These are phyloP conservation scores for Pichia insulana DNA, from an alignment of 805 yeast genomes.

Conservation along the genomic window DNA sequence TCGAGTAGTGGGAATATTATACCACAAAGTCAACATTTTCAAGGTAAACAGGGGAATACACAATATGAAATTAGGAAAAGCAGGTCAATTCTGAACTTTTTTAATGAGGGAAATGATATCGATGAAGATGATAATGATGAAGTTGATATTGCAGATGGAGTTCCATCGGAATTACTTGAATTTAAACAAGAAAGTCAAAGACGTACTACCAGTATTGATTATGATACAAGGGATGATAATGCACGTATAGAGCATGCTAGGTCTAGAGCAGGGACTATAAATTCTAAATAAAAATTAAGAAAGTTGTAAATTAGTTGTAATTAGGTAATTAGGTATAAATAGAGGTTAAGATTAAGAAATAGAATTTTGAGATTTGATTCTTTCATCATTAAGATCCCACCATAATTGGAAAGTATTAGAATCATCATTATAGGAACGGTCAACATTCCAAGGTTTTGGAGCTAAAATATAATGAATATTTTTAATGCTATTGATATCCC, in stretches of 20 bases:
- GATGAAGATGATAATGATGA: not conserved
- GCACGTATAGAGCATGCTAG: not conserved
- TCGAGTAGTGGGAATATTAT: conserved; percentile 8
- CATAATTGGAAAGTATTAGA: conserved; percentile 42
- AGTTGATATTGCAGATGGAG: conserved; percentile 1
- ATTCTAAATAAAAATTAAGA: not conserved
- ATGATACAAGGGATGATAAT: conserved; percentile 1
- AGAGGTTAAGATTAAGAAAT: not conserved
- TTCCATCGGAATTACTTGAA: not conserved
- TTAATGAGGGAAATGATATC: not conserved
- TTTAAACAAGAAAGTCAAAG: not conserved
- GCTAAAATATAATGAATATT: conserved; percentile 48
- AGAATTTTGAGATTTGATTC: conserved; percentile 14
- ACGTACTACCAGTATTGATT: not conserved
- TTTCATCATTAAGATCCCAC: conserved; percentile 38
- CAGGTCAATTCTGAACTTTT: not conserved
- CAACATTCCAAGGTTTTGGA: conserved; percentile 55
- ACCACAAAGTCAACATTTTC: conserved; percentile 12
- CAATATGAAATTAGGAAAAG: conserved; percentile 7
- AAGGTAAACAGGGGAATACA: too few relatives aligned
- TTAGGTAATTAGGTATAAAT: not conserved
- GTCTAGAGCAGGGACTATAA: not conserved
- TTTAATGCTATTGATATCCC: conserved; percentile 42
- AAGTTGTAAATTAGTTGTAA: not conserved
- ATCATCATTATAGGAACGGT: conserved; percentile 27